A percentile compares a stretch with the other conserved stretches of the same genome.
phyloP scores from a whole-genome alignment of 2,329 filamentous ascomycete species.

The Neocatenulostroma microsporum region DNA sequence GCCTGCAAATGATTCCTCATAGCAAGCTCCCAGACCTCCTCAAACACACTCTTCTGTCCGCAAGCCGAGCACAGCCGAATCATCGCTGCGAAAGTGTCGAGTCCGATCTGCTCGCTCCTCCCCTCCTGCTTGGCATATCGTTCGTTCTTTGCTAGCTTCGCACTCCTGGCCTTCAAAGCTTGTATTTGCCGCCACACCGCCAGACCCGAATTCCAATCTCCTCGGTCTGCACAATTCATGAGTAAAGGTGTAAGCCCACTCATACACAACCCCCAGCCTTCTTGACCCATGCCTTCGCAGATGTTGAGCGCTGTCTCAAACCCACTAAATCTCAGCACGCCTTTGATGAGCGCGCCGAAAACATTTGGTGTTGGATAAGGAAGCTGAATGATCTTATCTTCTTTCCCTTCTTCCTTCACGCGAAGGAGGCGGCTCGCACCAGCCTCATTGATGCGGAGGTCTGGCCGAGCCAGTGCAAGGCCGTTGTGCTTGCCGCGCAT shows the following conservation, averaged over 20 bases:
- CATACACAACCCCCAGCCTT: conserved; percentile 41
- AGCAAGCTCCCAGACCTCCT: conserved; percentile 13
- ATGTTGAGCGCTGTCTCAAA: conserved; percentile 37
- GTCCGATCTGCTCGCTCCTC: conserved; percentile 9
- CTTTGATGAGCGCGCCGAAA: conserved; percentile 35
- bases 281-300: conserved; percentile 35
- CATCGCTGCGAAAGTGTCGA: conserved; percentile 17
- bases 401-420: conserved; percentile 7
- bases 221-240: conserved; percentile 32
- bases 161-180: conserved; percentile 12
- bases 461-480: conserved; percentile 35
- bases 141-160: too few species aligned
- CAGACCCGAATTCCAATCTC: conserved; percentile 31
- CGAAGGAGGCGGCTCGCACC: conserved; percentile 16
- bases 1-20: conserved; percentile 6
- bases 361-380: conserved; percentile 39
- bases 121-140: conserved; percentile 2
- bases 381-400: conserved; percentile 34
- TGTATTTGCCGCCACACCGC: conserved; percentile 39
- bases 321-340: conserved; percentile 38
- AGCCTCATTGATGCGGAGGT: conserved; percentile 28
- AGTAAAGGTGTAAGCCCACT: conserved; percentile 33
- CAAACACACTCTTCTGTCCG: conserved; percentile 11
- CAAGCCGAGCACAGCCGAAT: conserved; percentile 11
- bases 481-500: conserved; percentile 36